These are phyloP conservation scores for Podospora comata DNA, from an alignment of 495 filamentous ascomycete genomes.

Conservation along the genomic window DNA sequence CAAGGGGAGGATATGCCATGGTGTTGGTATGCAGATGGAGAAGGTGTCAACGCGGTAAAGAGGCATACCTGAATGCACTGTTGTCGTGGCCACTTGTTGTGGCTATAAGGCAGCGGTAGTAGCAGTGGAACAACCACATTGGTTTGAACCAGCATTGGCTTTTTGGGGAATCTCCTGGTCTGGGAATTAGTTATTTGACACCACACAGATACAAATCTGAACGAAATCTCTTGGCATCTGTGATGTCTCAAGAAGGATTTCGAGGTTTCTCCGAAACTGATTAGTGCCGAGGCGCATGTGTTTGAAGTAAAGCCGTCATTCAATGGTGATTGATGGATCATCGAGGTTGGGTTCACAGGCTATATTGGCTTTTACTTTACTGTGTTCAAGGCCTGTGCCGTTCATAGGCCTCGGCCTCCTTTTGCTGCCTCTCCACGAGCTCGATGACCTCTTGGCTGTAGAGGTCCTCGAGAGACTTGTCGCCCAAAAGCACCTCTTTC, in stretches of 20 bases:
- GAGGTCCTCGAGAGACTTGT: slow-evolving; percentile 64
- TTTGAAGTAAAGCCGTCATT: not conserved
- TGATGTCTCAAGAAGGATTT: not conserved
- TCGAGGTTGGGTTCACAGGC: not conserved
- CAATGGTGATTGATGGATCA: not conserved
- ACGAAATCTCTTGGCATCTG: not conserved
- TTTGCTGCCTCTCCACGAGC: slow-evolving; percentile 58
- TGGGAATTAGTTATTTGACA: not conserved
- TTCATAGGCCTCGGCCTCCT: slow-evolving; percentile 52
- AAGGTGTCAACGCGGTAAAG: slow-evolving; percentile 7
- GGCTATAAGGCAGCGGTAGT: not conserved
- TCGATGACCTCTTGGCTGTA: slow-evolving; percentile 64
- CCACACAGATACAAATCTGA: not conserved
- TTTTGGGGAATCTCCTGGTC: not conserved
- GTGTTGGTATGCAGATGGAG: slow-evolving; percentile 37
- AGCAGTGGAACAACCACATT: not conserved
- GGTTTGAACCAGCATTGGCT: not conserved
- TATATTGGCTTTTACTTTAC: not conserved
- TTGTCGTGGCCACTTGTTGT: not conserved
- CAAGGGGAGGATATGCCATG: slow-evolving; percentile 50
- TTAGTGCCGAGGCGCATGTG: not conserved
- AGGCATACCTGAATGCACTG: not conserved
- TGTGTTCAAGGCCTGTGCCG: slow-evolving; percentile 22
- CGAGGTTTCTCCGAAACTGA: not conserved
- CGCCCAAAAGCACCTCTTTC: slow-evolving; percentile 69